These are phyloP conservation scores for Talaromyces proteolyticus DNA, from an alignment of 495 filamentous ascomycete genomes.

Conservation along the genomic window DNA sequence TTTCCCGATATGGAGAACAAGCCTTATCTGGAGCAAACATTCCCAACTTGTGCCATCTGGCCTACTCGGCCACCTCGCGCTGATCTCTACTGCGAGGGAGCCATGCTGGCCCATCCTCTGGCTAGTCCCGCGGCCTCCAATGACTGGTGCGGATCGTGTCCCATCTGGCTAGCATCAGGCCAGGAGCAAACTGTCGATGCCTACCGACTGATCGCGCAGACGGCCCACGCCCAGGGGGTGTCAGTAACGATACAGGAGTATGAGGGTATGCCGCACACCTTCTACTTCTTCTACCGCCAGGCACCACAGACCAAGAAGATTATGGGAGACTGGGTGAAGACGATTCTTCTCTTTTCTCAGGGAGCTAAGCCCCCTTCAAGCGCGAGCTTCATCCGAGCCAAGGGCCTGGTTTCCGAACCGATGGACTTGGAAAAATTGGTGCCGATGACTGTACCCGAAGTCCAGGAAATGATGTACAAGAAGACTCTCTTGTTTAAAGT, in stretches of 20 bases:
- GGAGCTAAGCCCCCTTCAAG: not conserved
- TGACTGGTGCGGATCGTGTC: slow-evolving; percentile 11
- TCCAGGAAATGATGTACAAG: too few relatives aligned
- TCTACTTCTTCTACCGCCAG: not conserved
- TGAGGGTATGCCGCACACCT: slow-evolving; percentile 14
- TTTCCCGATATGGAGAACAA: not conserved
- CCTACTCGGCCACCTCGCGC: slow-evolving; percentile 9
- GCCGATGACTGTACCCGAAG: too few relatives aligned
- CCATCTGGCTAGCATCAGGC: slow-evolving; percentile 12
- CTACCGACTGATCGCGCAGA: slow-evolving; percentile 6
- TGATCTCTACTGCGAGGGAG: slow-evolving; percentile 9
- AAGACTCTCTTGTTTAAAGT: too few relatives aligned
- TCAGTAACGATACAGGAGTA: slow-evolving; percentile 12
- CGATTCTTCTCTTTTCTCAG: not conserved
- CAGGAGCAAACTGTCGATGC: slow-evolving; percentile 10
- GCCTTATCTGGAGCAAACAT: slow-evolving; percentile 1
- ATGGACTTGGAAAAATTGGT: not conserved
- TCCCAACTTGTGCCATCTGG: slow-evolving; percentile 10
- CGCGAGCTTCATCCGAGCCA: not conserved
- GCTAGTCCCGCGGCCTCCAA: slow-evolving; percentile 7
- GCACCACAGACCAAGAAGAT: not conserved
- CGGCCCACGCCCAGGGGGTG: slow-evolving; percentile 6
- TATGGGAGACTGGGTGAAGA: not conserved
- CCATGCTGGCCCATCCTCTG: slow-evolving; percentile 12
- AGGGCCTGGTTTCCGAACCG: not conserved